Conservation (phyloP, 495 filamentous ascomycete genomes). For the Tuber borchii region DNA sequence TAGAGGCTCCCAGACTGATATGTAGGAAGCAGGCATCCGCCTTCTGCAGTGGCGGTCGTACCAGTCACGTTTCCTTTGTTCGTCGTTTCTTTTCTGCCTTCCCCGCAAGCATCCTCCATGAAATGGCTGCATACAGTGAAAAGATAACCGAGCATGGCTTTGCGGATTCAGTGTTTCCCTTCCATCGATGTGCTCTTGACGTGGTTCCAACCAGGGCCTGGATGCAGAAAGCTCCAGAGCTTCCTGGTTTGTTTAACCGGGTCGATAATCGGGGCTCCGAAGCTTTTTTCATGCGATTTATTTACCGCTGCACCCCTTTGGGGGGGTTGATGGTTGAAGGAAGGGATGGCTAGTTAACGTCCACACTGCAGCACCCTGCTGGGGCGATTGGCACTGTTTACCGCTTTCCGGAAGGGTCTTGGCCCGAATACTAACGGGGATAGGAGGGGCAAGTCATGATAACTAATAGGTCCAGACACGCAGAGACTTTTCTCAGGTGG, state of each 20-base stretch:
- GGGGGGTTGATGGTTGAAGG: slow-evolving; percentile 15
- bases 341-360: slow-evolving; percentile 24
- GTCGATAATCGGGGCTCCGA: slow-evolving; percentile 10
- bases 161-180: slow-evolving; percentile 15
- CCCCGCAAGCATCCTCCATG: slow-evolving; percentile 35
- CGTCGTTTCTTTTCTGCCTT: slow-evolving; percentile 17
- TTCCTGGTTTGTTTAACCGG: slow-evolving; percentile 26
- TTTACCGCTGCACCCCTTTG: slow-evolving; percentile 16
- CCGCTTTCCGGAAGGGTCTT: slow-evolving; percentile 28
- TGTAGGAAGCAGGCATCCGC: slow-evolving; percentile 22
- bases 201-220: slow-evolving; percentile 37
- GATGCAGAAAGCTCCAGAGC: slow-evolving; percentile 30
- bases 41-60: slow-evolving; percentile 23
- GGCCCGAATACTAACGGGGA: slow-evolving; percentile 20
- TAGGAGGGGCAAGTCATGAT: slow-evolving; percentile 16
- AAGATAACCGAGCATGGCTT: slow-evolving; percentile 18
- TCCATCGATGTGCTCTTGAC: slow-evolving; percentile 31
- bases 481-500: not conserved
- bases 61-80: slow-evolving; percentile 25
- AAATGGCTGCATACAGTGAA: slow-evolving; percentile 23
- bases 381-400: slow-evolving; percentile 18
- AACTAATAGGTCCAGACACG: slow-evolving; percentile 2
- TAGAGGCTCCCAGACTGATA: slow-evolving; percentile 30
- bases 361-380: not conserved
- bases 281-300: slow-evolving; percentile 18